Evolutionary conservation across 352 stramenopile genomes (phyloP).

Genomic region (Phytophthora megakarya): DNA sequence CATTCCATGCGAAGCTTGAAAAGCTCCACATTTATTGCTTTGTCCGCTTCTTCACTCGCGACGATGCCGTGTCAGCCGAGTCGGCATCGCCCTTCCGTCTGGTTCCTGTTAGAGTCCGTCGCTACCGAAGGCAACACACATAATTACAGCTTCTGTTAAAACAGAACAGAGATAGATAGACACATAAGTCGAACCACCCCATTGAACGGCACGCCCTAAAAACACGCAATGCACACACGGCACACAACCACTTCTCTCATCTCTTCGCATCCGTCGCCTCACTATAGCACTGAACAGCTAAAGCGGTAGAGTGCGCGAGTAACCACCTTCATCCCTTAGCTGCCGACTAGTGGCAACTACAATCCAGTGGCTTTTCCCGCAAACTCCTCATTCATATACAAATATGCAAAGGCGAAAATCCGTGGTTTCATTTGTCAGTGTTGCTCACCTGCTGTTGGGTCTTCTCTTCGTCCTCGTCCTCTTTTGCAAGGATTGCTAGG

Average conservation of each 20-base stretch:
- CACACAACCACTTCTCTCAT: conserved; percentile 33
- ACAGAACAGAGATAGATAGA: conserved; percentile 85
- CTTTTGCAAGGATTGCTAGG: conserved; percentile 78
- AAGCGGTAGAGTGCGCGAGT: conserved; percentile 7
- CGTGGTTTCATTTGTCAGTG: conserved; percentile 40
- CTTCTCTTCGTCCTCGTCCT: conserved; percentile 82
- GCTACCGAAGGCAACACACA: conserved; percentile 85
- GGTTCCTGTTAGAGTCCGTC: conserved; percentile 69
- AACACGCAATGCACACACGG: conserved; percentile 37
- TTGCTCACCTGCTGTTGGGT: conserved; percentile 67
- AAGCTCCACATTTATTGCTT: conserved; percentile 67
- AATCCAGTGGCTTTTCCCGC: conserved; percentile 1
- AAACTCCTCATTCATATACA: conserved; percentile 16
- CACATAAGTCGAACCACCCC: conserved; percentile 86
- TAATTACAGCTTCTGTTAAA: conserved; percentile 94
- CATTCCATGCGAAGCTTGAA: conserved; percentile 22
- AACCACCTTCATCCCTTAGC: conserved; percentile 9
- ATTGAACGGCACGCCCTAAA: conserved; percentile 51
- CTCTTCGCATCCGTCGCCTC: conserved; percentile 11
- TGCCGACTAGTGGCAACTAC: conserved; percentile 9
- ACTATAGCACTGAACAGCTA: conserved; percentile 30
- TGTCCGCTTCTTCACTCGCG: conserved; percentile 73
- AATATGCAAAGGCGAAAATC: conserved; percentile 34
- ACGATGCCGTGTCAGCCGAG: conserved; percentile 45
- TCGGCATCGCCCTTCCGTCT: conserved; percentile 78